A percentile compares a stretch with the other conserved stretches of the same genome.
Evolutionary conservation across 495 filamentous ascomycete species (phyloP).

Genomic region (Penicillium daleae): DNA sequence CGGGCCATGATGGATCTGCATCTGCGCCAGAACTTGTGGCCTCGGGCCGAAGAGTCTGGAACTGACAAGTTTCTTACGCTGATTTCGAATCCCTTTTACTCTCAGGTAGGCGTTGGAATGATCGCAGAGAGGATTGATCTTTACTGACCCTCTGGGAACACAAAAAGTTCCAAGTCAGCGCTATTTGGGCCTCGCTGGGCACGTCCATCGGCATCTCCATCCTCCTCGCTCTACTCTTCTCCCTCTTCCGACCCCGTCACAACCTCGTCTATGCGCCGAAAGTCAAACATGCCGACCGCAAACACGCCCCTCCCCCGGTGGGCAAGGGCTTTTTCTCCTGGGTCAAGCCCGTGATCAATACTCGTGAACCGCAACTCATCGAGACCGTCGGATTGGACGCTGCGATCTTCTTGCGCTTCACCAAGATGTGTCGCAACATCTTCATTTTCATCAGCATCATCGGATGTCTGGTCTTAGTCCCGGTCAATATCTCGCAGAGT

Average conservation of each 20-base stretch:
- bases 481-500: constrained; percentile 70
- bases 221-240: constrained; percentile 78
- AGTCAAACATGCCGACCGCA: constrained; percentile 87
- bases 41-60: constrained; percentile 19
- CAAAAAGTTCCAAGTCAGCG: constrained; percentile 59
- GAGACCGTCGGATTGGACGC: constrained; percentile 87
- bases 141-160: not conserved
- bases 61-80: constrained; percentile 50
- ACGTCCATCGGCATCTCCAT: constrained; percentile 77
- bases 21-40: constrained; percentile 32
- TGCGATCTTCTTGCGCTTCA: constrained; percentile 84
- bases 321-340: constrained; percentile 86
- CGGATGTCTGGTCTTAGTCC: constrained; percentile 80
- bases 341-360: constrained; percentile 74
- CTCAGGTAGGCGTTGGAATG: constrained; percentile 38
- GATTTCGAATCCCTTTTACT: constrained; percentile 53
- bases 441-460: constrained; percentile 74
- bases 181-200: constrained; percentile 78
- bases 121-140: not conserved
- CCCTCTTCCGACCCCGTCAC: constrained; percentile 86
- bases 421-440: constrained; percentile 89
- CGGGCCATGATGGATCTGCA: constrained; percentile 41
- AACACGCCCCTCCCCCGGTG: constrained; percentile 89
- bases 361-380: constrained; percentile 75
- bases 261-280: constrained; percentile 92